phyloP scores from a whole-genome alignment of 2,329 filamentous ascomycete species.

The Penicillium brevicompactum region DNA sequence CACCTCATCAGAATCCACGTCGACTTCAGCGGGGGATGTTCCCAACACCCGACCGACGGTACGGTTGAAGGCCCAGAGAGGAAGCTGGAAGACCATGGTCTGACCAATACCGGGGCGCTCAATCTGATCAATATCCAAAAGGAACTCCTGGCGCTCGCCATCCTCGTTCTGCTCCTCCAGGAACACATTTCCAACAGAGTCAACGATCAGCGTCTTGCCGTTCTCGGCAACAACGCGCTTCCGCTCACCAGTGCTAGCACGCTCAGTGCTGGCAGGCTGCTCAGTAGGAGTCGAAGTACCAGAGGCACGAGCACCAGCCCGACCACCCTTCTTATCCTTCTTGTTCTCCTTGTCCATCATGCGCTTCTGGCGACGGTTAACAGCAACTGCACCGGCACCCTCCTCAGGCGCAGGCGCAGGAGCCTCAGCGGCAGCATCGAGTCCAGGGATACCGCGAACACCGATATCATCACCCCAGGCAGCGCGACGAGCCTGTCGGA shows the following conservation, averaged over 20 bases:
- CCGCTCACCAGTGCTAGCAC: conserved; percentile 69
- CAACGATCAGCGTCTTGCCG: conserved; percentile 90
- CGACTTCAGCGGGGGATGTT: conserved; percentile 21
- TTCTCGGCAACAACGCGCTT: conserved; percentile 92
- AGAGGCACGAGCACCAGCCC: conserved; percentile 35
- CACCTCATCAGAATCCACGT: conserved; percentile 20
- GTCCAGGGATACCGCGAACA: conserved; percentile 66
- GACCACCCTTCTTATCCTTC: conserved; percentile 61
- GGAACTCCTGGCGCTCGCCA: conserved; percentile 76
- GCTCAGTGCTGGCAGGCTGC: conserved; percentile 51
- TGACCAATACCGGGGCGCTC: conserved; percentile 74
- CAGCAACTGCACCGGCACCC: conserved; percentile 55
- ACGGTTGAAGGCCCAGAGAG: conserved; percentile 68
- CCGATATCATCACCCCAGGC: conserved; percentile 85
- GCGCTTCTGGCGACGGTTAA: conserved; percentile 85
- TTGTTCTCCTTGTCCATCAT: conserved; percentile 79
- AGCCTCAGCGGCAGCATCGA: conserved; percentile 50
- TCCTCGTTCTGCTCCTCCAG: conserved; percentile 91
- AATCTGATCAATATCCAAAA: conserved; percentile 88
- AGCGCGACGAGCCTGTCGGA: conserved; percentile 80
- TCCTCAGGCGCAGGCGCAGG: conserved; percentile 50
- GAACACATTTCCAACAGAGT: conserved; percentile 88
- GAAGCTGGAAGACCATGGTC: conserved; percentile 79
- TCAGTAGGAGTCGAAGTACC: conserved; percentile 56
- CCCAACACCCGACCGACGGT: conserved; percentile 33